Percentiles rank a stretch among this genome's conserved stretches.
phyloP scores from a whole-genome alignment of 257 asterid species.

The Lycium barbarum region DNA sequence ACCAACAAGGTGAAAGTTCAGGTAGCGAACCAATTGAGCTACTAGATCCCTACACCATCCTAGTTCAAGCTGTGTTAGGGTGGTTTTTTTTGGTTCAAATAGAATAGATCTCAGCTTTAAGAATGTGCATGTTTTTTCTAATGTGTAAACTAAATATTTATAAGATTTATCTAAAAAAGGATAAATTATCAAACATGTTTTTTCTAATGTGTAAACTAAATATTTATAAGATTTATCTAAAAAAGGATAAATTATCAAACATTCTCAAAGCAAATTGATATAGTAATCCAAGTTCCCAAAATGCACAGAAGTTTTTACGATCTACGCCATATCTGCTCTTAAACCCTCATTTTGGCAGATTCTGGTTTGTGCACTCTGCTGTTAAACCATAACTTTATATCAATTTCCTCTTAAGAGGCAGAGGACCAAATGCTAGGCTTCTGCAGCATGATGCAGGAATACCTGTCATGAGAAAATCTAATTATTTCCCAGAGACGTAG shows the following conservation, averaged over 20 bases:
- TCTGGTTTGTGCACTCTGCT: background rate
- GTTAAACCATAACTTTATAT: background rate
- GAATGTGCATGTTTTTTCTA: background rate
- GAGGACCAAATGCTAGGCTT: slow-evolving; percentile 11
- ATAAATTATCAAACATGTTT: background rate
- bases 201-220: background rate
- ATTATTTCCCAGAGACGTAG: background rate
- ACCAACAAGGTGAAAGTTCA: too few relatives aligned
- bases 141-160: background rate
- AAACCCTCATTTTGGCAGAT: slow-evolving; percentile 14
- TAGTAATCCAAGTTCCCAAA: slow-evolving; percentile 4
- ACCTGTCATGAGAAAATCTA: background rate
- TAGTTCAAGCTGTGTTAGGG: background rate
- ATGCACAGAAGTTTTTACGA: background rate
- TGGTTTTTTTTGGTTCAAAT: background rate
- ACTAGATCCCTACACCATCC: background rate
- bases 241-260: background rate
- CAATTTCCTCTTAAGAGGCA: background rate
- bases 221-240: background rate
- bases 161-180: background rate
- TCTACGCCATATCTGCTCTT: background rate
- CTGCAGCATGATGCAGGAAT: slow-evolving; percentile 5
- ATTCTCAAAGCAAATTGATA: slow-evolving; percentile 6
- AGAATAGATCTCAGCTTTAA: slow-evolving; percentile 8
- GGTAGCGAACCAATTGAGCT: too few relatives aligned